phyloP scores from a whole-genome alignment of 257 asterid genomes.

The Verbena officinalis region DNA sequence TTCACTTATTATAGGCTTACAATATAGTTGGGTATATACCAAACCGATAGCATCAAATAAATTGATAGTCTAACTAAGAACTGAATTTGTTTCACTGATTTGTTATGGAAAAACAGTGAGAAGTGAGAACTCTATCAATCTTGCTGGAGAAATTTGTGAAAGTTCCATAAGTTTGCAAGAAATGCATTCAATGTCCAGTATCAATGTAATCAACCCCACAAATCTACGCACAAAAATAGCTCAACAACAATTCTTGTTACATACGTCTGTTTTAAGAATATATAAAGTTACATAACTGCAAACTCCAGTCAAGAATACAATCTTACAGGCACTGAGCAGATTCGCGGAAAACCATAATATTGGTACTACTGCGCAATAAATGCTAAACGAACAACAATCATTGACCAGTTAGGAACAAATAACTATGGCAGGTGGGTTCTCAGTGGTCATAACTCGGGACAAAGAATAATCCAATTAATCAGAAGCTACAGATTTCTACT shows the following conservation, averaged over 20 bases:
- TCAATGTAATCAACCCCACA: not conserved
- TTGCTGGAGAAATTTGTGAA: not conserved
- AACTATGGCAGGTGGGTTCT: constrained; percentile 19
- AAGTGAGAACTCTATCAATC: too few species aligned
- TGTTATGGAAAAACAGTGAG: not conserved
- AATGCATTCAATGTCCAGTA: too few species aligned
- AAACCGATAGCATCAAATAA: not conserved
- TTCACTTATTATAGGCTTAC: too few species aligned
- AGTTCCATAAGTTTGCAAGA: not conserved
- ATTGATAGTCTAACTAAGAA: not conserved
- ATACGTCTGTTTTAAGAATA: constrained; percentile 11
- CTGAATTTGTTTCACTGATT: not conserved
- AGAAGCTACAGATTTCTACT: constrained; percentile 31
- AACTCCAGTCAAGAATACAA: constrained; percentile 24
- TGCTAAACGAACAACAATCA: constrained; percentile 31
- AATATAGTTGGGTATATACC: too few species aligned
- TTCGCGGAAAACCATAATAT: constrained; percentile 18
- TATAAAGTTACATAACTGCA: not conserved
- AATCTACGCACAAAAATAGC: not conserved
- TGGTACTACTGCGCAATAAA: constrained; percentile 32
- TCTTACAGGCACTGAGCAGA: constrained; percentile 32
- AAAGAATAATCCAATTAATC: constrained; percentile 31
- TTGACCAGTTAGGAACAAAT: constrained; percentile 34
- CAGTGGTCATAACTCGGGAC: constrained; percentile 25
- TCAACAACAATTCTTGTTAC: constrained; percentile 21